Percentiles rank a stretch among this genome's conserved stretches.
Conservation (phyloP, 139 green algal species). For the Tetradesmus obliquus region DNA sequence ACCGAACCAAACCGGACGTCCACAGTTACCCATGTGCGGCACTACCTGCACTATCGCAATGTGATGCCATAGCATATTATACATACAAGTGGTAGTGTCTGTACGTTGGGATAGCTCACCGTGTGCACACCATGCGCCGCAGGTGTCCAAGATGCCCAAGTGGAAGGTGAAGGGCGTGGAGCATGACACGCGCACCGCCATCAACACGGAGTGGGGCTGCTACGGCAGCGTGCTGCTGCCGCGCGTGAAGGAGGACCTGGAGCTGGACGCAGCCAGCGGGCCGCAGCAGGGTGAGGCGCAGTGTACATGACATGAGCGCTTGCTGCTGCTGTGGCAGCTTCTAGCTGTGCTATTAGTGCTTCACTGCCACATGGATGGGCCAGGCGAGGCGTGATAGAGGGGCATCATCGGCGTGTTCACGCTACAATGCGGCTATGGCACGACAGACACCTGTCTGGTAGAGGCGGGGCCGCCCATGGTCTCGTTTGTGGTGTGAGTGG, state of each 20-base stretch:
- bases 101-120: no score
- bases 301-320: not conserved
- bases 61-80: no score
- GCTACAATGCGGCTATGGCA: no score
- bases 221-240: slow-evolving; percentile 69
- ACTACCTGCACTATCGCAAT: no score
- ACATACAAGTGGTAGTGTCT: not conserved
- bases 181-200: slow-evolving; percentile 43
- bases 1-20: no score
- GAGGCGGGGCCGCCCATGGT: no score
- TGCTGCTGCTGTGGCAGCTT: not conserved
- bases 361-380: not conserved
- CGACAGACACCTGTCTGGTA: no score
- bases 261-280: slow-evolving; percentile 72
- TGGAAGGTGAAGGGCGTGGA: slow-evolving; percentile 38
- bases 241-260: slow-evolving; percentile 72
- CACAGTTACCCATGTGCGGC: no score
- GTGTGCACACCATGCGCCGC: not conserved
- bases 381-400: no score
- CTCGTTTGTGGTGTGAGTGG: no score
- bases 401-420: no score
- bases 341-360: not conserved
- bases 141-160: slow-evolving; percentile 60
- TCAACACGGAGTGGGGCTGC: slow-evolving; percentile 89
- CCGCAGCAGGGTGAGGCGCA: slow-evolving; percentile 39